Evolutionary conservation across 306 rosid species (phyloP), one percentile per base, ranked within the genome.

Genomic region (Parietaria judaica): DNA sequence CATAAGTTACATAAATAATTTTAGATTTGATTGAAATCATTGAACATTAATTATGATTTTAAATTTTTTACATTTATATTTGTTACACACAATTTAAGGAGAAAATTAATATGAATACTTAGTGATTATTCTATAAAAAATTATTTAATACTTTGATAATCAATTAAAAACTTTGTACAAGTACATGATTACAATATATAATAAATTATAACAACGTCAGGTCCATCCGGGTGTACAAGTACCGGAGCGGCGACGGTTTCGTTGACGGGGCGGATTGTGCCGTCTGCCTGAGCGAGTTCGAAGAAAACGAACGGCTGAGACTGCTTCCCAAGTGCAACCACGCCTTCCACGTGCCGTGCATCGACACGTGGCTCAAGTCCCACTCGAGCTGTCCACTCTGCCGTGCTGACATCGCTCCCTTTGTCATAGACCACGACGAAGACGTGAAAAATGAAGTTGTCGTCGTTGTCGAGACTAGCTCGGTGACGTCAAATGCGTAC

Each of bases 341-440:
- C 36, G 95, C 95, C 0, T 89, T 89, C 63, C 95, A 89, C 60
- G 84, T 84, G 5, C 89, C 87, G 37, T 89, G 95, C 53, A 89
- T 89, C 54, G 97, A 89, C 39, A 47, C 83, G 4, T 89, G 97
- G 97, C 72, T 89, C 38, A 79, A 75, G 64, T 84, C 95, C 8
- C 72, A 82, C 60, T 79, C 95, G 0, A 82, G 78, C 17, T 89
- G 97, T 50, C 95, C 97, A 7, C 67, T 89, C 7, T 89, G 95
- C 58, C 87, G 97, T 16, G 74, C 89, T 51, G 72, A 62, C 11
- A 73, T 82, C 36, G 34, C 76, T 7, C 57, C 72, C 11, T 49
- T 54, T 14, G 49, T 56, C 48, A 23, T 43, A 51, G 65, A 61
- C 6, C 8, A 14, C 39, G 31, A 23, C 31, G 31, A 23, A 23